A percentile compares a stretch with the other conserved stretches of the same genome.
Conservation (phyloP, 1,139 yeast species). For the Candida smagusa region DNA sequence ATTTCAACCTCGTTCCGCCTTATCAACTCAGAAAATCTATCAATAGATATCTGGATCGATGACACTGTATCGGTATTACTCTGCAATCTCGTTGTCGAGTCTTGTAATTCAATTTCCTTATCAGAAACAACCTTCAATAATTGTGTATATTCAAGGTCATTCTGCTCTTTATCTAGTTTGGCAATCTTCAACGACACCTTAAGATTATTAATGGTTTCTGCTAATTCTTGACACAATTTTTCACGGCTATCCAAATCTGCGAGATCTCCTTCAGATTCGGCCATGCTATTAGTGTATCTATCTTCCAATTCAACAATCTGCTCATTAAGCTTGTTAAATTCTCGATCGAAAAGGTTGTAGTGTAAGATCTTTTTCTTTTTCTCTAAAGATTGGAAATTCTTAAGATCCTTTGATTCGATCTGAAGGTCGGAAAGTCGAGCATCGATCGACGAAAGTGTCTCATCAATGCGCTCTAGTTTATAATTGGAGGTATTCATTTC, state of each 20-base stretch:
- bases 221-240: slow-evolving; percentile 41
- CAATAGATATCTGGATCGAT: slow-evolving; percentile 15
- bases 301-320: slow-evolving; percentile 61
- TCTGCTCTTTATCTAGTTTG: slow-evolving; percentile 49
- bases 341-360: slow-evolving; percentile 75
- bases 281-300: slow-evolving; percentile 52
- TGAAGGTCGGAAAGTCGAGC: slow-evolving; percentile 75
- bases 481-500: slow-evolving; percentile 73
- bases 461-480: slow-evolving; percentile 73
- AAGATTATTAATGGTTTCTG: slow-evolving; percentile 43
- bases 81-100: slow-evolving; percentile 19
- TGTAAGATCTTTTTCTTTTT: slow-evolving; percentile 69
- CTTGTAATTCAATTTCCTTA: slow-evolving; percentile 39
- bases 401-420: slow-evolving; percentile 75
- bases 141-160: slow-evolving; percentile 49
- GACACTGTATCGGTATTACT: slow-evolving; percentile 15
- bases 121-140: slow-evolving; percentile 36
- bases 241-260: slow-evolving; percentile 50
- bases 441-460: slow-evolving; percentile 66
- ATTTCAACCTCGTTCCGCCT: slow-evolving; percentile 22
- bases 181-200: slow-evolving; percentile 37
- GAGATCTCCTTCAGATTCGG: slow-evolving; percentile 42
- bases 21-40: slow-evolving; percentile 19
- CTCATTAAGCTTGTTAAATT: slow-evolving; percentile 57
- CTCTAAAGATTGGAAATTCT: slow-evolving; percentile 65